Base-by-base conservation (phyloP, 2,329 filamentous ascomycete genomes). In the Curvularia eragrostidis region DNA sequence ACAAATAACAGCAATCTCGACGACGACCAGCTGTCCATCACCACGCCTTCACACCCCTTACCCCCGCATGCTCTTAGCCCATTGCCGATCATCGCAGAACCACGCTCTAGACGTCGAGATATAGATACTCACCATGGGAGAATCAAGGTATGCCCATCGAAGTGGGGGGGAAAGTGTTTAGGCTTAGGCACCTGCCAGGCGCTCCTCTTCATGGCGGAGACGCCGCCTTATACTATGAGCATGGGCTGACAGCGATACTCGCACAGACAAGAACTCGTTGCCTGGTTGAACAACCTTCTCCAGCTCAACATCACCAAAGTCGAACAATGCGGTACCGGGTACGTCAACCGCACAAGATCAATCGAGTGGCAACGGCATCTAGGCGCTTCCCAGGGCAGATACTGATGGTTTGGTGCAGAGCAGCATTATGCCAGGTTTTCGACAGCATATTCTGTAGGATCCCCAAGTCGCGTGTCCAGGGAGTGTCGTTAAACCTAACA, bases 261-360 rank as follows among this genome's bases (percentile, higher is more conserved):
- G 46, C 28, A 61, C 65, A 98, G 95, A 84, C 95, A 99, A 82
- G 95, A 99, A 83, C 87, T 99, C 70, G 85, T 99, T 70, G 86
- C 89, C 81, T 99, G 95, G 95, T 84, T 98, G 68, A 99, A 99
- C 85, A 94, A 91, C 85, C 90, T 99, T 63, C 88, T 99, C 50
- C 93, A 97, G 83, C 89, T 99, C 74, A 99, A 98, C 83, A 88
- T 99, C 73, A 98, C 85, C 73, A 98, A 97, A 82, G 92, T 99
- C 77, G 95, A 99, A 83, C 95, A 99, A 85, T 98, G 94, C 79
- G 95, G 95, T 78, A 98, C 94, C 75, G 95, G 94, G 94, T 98
- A 88, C 71, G 84, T 73, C 53, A 58, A 51, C 38, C 42, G n/a
- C 65, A 69, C 56, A 42, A 4, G 48, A 26, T 24, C 39, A 19